Conservation (phyloP, 805 yeast species). For the Diddensiella santjacobensis region DNA sequence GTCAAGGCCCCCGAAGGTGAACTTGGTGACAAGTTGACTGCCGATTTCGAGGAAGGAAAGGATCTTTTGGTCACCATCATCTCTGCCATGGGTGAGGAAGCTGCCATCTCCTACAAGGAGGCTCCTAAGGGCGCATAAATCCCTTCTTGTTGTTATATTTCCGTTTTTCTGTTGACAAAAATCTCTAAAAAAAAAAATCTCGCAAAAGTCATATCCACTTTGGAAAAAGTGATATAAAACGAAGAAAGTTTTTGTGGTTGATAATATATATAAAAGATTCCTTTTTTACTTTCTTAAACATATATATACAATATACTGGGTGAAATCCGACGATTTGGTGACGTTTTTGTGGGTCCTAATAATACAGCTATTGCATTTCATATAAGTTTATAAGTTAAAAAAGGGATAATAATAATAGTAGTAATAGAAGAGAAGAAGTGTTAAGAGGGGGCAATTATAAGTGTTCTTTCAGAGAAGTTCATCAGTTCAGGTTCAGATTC, state of each 20-base stretch:
- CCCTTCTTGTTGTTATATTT: too few relatives aligned
- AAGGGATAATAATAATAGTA: not conserved
- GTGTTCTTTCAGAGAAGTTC: constrained; percentile 1
- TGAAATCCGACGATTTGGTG: too few relatives aligned
- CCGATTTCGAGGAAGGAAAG: constrained; percentile 97
- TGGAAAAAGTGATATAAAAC: too few relatives aligned
- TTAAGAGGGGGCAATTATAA: not conserved
- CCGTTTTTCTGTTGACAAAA: not conserved
- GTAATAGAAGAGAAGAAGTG: not conserved
- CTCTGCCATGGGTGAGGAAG: constrained; percentile 99
- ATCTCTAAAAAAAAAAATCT: too few relatives aligned
- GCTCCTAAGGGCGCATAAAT: constrained; percentile 64
- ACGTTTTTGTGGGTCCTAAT: too few relatives aligned
- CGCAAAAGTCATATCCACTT: too few relatives aligned
- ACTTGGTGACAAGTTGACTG: constrained; percentile 86
- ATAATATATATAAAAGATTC: too few relatives aligned
- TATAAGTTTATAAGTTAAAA: not conserved
- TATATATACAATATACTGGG: too few relatives aligned
- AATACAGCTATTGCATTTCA: too few relatives aligned
- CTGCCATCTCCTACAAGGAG: constrained; percentile 97
- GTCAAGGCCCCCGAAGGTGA: constrained; percentile 98
- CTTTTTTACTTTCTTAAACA: too few relatives aligned
- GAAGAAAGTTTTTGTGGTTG: too few relatives aligned
- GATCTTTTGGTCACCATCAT: constrained; percentile 95
- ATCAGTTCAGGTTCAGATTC: not conserved